Evolutionary conservation across 176 grass and related monocot species (phyloP), one percentile per base, ranked within the genome.

Genomic region (Puya raimondii): DNA sequence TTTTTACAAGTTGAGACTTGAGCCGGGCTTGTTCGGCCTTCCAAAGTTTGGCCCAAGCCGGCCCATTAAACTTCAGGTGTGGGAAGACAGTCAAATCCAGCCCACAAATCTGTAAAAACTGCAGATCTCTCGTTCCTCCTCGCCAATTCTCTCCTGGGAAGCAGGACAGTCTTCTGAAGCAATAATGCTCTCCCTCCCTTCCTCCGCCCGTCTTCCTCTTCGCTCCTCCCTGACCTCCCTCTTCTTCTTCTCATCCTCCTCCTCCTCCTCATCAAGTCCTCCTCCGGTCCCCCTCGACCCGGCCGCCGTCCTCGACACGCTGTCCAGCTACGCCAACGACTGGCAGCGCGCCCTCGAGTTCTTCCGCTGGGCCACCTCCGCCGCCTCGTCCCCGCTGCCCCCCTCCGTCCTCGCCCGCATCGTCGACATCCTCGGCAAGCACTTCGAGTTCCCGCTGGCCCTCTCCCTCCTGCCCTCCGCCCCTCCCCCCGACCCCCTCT

Each of bases 401-500:
- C 76, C 86, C n/a, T 72, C 75, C 17, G 81, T 75, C 15, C 84
- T 97, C 71, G 78, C 86, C 47, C 84, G 86, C 58, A 70, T 78
- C 51, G 74, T 92, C 49, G 94, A 97, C 70, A 84, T 97, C 63
- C 80, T 97, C 53, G 94, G 89, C 13, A 97, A 97, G 74, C 86
- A 92, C 77, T 89, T 88, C 63, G 94, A 97, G 68, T 97, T 97
- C 74, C 81, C 79, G 11, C 76, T 67, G 0, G 87, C 89, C 22
- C 81, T 76, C 25, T 83, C 84, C 73, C 81, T 90, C 13, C 80
- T 97, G 72, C 82, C 84, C 66, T 68, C 76, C 42, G 58, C 76
- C 0, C 61, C 25, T 8, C 49, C 63, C 58, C 14, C 64, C 22
- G 78, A 89, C 68, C 67, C 83, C 11, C 27, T 82, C 78, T 85